Percentiles rank a stretch among this genome's conserved stretches.
phyloP scores from a whole-genome alignment of 2,329 filamentous ascomycete genomes.

The Colletotrichum navitas region DNA sequence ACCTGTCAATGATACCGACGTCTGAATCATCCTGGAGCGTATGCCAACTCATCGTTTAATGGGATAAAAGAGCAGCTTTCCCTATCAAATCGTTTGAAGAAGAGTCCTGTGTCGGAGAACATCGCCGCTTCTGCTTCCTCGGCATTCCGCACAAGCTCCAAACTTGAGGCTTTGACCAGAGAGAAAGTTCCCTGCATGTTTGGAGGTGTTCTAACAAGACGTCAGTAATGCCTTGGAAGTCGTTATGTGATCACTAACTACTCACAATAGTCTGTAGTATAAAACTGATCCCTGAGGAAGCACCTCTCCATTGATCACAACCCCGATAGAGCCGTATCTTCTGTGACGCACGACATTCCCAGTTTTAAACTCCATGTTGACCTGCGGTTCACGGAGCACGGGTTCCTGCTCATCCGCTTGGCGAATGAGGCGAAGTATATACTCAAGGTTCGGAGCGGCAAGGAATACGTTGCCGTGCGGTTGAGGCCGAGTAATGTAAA shows the following conservation, averaged over 20 bases:
- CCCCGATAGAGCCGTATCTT: constrained; percentile 82
- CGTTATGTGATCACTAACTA: constrained; percentile 43
- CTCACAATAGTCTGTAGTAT: constrained; percentile 29
- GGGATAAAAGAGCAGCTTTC: constrained; percentile 74
- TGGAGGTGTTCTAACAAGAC: constrained; percentile 28
- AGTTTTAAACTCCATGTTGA: constrained; percentile 67
- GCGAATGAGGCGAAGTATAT: constrained; percentile 54
- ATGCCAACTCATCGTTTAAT: constrained; percentile 34
- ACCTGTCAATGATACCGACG: background rate
- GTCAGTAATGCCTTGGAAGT: constrained; percentile 36
- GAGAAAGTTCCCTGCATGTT: constrained; percentile 40
- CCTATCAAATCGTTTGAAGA: constrained; percentile 88
- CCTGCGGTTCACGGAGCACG: constrained; percentile 49
- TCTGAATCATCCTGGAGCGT: constrained; percentile 19
- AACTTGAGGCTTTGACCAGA: constrained; percentile 38
- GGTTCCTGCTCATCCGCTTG: constrained; percentile 60
- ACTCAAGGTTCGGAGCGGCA: constrained; percentile 29
- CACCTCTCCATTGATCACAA: constrained; percentile 82
- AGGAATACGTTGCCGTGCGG: constrained; percentile 31
- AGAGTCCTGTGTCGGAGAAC: constrained; percentile 80
- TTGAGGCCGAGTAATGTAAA: constrained; percentile 26
- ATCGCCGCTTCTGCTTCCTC: constrained; percentile 59
- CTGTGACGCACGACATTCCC: constrained; percentile 89
- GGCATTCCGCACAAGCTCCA: constrained; percentile 37
- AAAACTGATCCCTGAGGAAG: constrained; percentile 26